Evolutionary conservation across 1,139 yeast species (phyloP), one percentile per base, ranked within the genome.

Genomic region (Tardiomyces blankii): DNA sequence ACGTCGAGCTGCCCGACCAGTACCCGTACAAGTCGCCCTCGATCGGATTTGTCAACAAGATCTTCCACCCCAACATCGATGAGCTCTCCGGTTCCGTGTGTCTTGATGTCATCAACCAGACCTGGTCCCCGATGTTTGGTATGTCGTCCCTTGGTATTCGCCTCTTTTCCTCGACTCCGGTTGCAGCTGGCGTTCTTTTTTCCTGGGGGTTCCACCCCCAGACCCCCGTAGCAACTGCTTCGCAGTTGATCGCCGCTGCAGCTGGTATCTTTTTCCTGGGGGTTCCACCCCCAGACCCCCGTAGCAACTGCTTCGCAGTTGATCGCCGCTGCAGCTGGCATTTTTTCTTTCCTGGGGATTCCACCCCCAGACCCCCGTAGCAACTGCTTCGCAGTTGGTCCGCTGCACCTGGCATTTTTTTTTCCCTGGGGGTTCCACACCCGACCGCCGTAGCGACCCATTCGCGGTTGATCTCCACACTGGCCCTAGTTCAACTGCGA

Each of bases 111-210:
- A 89, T 91, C 54, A 91, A 91, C 64, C 96, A 91, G 61, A 88
- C 97, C 1, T 91, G 98, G 98, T 84, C 95, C 41, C 98, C 98
- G 2, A 85, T 91, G 89, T 91, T 88, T 70, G 97, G 91, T 44
- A 53, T 44, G 58, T 30, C 30, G n/a, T n/a, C n/a, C n/a, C n/a
- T n/a, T n/a, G n/a, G n/a, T n/a, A n/a, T n/a, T n/a, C n/a, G n/a
- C n/a, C n/a, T n/a, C n/a, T n/a, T n/a, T 46, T 4, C 8, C 12
- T 39, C 14, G 11, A 2, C 3, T 19, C n/a, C n/a, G 19, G n/a
- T 40, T 32, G 13, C 35, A 14, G 33, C 11, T 11, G 13, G n/a
- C 13, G 33, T 11, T 18, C 28, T 14, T 14, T 11, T 21, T 18
- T 16, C 14, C 23, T 11, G n/a, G n/a, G n/a, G n/a, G n/a, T n/a